Base-by-base conservation (phyloP, 2,329 filamentous ascomycete species). In the Beauveria brongniartii region DNA sequence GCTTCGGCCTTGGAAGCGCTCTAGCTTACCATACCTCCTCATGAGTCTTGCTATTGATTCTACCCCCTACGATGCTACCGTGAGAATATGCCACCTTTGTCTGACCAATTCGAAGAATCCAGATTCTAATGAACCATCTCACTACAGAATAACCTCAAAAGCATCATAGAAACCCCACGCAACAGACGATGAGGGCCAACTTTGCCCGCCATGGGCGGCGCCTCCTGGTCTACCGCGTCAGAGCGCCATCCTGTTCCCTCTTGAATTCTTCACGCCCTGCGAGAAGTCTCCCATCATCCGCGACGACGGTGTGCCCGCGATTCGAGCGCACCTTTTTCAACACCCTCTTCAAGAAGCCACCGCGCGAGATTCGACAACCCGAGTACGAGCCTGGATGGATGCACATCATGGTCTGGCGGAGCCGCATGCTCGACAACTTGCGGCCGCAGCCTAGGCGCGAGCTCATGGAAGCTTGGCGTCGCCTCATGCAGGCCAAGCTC, bases 321-420 rank as follows among this genome's bases (percentile, higher is more conserved):
- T 69, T 67, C 26, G 64, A 67, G 40, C 67, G 76, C 54, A 80
- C 81, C 3, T 85, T 92, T 62, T 80, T 92, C 67, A 68, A 71
- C 43, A 80, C 80, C 28, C 75, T 91, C 52, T 82, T 89, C 66
- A 71, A 78, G 64, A 84, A 85, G 67, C 75, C 83, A 3, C 80
- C 84, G 20, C 79, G 83, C 62, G 76, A 82, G 61, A 73, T 86
- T 48, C 87, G 85, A 70, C 78, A 84, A 24, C 78, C 86, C 55
- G 80, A 86, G 67, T 77, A 86, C 63, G 89, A 86, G 68, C 88
- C 84, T 0, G 92, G 91, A 58, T 83, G 92, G 68, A 84, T 85
- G 65, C 82, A 81, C 18, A 83, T 96, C 75, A 82, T 89, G 67
- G 82, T 89, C 62, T 82, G 91, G 71, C 78, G 82, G 57, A 83